Base-by-base conservation (phyloP, 805 yeast species). In the Metschnikowia koreensis region DNA sequence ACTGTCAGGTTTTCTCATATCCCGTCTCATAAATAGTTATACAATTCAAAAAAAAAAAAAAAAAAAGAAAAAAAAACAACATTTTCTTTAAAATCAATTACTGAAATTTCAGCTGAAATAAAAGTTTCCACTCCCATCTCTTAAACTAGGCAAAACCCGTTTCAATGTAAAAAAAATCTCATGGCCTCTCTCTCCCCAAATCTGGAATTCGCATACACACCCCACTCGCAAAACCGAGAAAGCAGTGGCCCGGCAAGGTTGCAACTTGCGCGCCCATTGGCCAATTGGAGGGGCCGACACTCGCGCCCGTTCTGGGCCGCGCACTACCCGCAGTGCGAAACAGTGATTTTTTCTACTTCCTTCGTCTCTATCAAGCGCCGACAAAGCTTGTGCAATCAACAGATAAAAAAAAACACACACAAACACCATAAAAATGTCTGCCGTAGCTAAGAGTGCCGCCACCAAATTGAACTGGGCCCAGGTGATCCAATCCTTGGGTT, bases 381-480 rank as follows among this genome's bases (percentile, higher is more conserved):
- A 38, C 37, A 41, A 38, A 40, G 38, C 39, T n/a, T 27, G 29
- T 27, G 29, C 17, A 41, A 36, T 15, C 42, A 38, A 26, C 45
- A 22, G 22, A 22, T 22, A 22, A 22, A 22, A 22, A 22, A 33
- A 13, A 31, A 17, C 33, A 9, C 41, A 41, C n/a, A 22, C 8
- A 33, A 17, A 40, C 16, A 46, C 48, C 39, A 43, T 41, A 44
- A 44, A 34, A 45, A 60, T 60, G 63, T 64, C 74, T 54, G 56
- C 60, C 45, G 76, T 74, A 58, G 76, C 75, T 52, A 82, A 78
- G 67, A 77, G 84, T 63, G 87, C 89, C 61, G 84, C 93, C 66
- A 78, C 87, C 67, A 93, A 91, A 79, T 79, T 93, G 73, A 96
- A 94, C 82, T 94, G 98, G 97, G 84, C 94, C 67, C 86, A 87